Evolutionary conservation across 1,284 basidiomycete genomes (phyloP), one percentile per base, ranked within the genome.

Genomic region (Apiotrichum porosum): DNA sequence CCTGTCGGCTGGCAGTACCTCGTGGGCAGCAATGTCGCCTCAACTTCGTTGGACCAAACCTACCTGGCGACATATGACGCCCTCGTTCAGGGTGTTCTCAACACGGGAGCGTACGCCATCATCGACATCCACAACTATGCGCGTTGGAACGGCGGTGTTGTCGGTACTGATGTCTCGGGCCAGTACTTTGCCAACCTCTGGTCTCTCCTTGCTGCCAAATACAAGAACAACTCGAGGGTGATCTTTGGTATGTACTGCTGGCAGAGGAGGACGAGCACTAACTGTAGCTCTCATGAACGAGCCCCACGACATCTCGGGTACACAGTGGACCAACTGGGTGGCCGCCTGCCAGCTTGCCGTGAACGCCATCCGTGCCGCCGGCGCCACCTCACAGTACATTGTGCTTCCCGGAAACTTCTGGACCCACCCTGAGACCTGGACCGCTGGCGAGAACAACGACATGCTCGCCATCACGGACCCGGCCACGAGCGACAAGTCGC

Each of bases 1-100:
- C 73, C 79, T 3, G 76, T 81, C 21, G 76, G 76, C 3, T 83
- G 80, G 80, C 79, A 80, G 59, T 68, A 79, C 50, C 77, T 80
- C 72, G 79, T 80, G 19, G 78, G 77, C 40, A 77, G 77, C 10
- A 68, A 55, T 34, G 36, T 42, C 15, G 44, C 52, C 23, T 36
- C 48, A 17, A 47, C 51, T 22, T 56, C 72, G 28, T 76, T 81
- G 58, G 68, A 77, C 61, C 55, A 68, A 15, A 68, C 56, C 6
- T 80, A 78, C 71, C 77, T 81, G 61, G 53, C 69, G 1, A 62
- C 64, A 24, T 81, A 79, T 48, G 63, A 68, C 42, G 49, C 35
- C 13, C 56, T 68, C 28, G 80, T 82, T 21, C 76, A 80, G 57
- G 69, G 76, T 17, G 76, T 75, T 22, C 66, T 80, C 37, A 64